Percentiles rank a stretch among this genome's conserved stretches.
phyloP scores from a whole-genome alignment of 225 moss, liverwort and hornwort species.

The Physcomitrium patens region DNA sequence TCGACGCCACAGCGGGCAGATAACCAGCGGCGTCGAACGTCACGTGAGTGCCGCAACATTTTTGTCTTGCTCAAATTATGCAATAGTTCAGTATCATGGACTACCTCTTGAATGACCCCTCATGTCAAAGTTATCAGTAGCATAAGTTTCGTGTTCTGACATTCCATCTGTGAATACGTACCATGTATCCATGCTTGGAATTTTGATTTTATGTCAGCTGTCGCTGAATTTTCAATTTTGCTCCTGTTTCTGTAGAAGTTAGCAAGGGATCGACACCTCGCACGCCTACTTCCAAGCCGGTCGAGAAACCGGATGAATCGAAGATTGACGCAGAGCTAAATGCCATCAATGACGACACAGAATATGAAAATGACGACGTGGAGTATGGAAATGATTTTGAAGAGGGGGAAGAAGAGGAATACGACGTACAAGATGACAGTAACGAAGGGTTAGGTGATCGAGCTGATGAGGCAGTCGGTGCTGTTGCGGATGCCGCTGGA shows the following conservation, averaged over 20 bases:
- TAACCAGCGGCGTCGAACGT: slow-evolving; percentile 58
- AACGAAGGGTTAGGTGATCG: slow-evolving; percentile 40
- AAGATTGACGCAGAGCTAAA: slow-evolving; percentile 40
- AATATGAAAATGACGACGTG: slow-evolving; percentile 21
- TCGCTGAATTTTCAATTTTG: not conserved
- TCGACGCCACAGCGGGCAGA: slow-evolving; percentile 76
- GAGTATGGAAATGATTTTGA: slow-evolving; percentile 14
- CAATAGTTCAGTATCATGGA: not conserved
- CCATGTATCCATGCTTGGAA: not conserved
- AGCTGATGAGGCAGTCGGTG: slow-evolving; percentile 40
- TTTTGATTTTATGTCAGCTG: not conserved
- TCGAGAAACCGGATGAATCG: slow-evolving; percentile 63
- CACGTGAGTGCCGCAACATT: slow-evolving; percentile 50
- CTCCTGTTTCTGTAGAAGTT: slow-evolving; percentile 49
- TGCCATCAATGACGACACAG: slow-evolving; percentile 32
- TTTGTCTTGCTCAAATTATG: slow-evolving; percentile 10
- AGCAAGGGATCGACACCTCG: slow-evolving; percentile 91
- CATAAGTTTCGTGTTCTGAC: not conserved
- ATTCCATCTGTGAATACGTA: slow-evolving; percentile 5
- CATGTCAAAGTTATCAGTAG: not conserved
- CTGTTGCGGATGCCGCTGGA: slow-evolving; percentile 36
- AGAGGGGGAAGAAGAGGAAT: slow-evolving; percentile 36
- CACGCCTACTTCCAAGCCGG: slow-evolving; percentile 64
- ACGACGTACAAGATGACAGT: slow-evolving; percentile 12
- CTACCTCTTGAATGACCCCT: no score